Evolutionary conservation across 2,329 filamentous ascomycete species (phyloP).

Genomic region (Epichloe amarillans): DNA sequence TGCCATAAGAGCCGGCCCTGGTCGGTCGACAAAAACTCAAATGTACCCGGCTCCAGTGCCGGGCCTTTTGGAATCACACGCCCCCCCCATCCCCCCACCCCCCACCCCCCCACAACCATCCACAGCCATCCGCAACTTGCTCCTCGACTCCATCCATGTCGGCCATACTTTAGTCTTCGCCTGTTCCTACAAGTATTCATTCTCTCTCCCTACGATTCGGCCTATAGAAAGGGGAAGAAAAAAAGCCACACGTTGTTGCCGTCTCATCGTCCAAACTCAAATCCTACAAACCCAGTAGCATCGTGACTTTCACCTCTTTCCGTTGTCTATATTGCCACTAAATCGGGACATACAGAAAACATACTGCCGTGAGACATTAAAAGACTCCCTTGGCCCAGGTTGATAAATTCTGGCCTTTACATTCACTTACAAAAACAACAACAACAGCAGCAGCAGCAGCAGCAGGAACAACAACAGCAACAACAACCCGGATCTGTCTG

Average conservation of each 20-base stretch:
- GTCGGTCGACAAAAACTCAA: conserved; percentile 14
- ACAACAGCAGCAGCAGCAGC: neutral
- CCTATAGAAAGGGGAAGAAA: conserved; percentile 3
- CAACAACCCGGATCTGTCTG: conserved; percentile 2
- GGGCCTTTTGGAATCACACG: conserved; percentile 33
- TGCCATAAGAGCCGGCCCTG: conserved; percentile 19
- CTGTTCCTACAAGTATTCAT: conserved; percentile 2
- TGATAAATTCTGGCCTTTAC: neutral
- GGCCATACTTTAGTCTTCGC: conserved; percentile 2
- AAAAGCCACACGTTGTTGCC: conserved; percentile 2
- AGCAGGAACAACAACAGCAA: neutral
- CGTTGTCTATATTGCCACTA: neutral
- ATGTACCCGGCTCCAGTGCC: conserved; percentile 31
- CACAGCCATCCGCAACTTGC: conserved; percentile 19
- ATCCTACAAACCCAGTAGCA: neutral
- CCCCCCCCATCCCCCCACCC: too few relatives aligned
- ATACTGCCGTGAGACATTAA: neutral
- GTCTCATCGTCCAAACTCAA: neutral
- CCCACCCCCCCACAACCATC: conserved; percentile 26
- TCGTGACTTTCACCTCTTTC: neutral
- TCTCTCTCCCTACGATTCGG: conserved; percentile 1
- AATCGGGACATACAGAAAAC: neutral
- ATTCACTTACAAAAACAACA: neutral
- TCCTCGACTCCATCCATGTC: conserved; percentile 8
- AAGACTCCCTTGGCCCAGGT: neutral